Evolutionary conservation across 2,329 filamentous ascomycete species (phyloP), one percentile per base, ranked within the genome.

Genomic region (Colletotrichum kahawae): DNA sequence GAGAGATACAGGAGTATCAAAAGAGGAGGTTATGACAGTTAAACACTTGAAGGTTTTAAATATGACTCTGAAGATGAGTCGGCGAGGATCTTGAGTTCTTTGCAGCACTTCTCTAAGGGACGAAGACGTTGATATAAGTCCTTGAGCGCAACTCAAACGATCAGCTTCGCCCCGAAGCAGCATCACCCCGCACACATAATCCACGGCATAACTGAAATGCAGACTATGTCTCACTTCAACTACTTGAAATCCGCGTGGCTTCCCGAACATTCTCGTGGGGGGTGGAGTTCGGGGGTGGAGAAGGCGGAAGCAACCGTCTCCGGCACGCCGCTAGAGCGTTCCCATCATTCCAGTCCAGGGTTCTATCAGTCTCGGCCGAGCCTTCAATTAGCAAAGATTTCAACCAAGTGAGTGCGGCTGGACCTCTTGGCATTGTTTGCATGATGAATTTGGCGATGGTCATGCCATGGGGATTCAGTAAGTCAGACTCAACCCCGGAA

Each of bases 121-220:
- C 10, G 18, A 6, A n/a, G 9, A 21, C 5, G 5, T n/a, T 48
- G 1, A 48, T 48, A 48, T 48, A 48, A 21, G 1, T 21, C 5
- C 38, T 48, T 21, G 18, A 48, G 38, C 3, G 1, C 5, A n/a
- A 8, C 1, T 4, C 4, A 18, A 10, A 9, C 18, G 1, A 43
- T 2, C 16, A 10, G 16, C 8, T n/a, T 12, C 2, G 10, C 43
- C 43, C 3, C 5, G 10, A 21, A 48, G 43, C 18, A 4, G n/a
- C 43, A 3, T 48, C 43, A 13, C n/a, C 43, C 43, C n/a, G n/a
- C 43, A 21, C 3, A 48, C 43, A 48, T 5, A 48, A 48, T 21
- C 43, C 3, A 1, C 18, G 18, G 0, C 1, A 48, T 48, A 6
- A 48, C 43, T 48, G 43, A 48, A 0, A n/a, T n/a, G 0, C 13